Evolutionary conservation across 2,329 filamentous ascomycete species (phyloP), one percentile per base, ranked within the genome.

Genomic region (Epichloe sylvatica): DNA sequence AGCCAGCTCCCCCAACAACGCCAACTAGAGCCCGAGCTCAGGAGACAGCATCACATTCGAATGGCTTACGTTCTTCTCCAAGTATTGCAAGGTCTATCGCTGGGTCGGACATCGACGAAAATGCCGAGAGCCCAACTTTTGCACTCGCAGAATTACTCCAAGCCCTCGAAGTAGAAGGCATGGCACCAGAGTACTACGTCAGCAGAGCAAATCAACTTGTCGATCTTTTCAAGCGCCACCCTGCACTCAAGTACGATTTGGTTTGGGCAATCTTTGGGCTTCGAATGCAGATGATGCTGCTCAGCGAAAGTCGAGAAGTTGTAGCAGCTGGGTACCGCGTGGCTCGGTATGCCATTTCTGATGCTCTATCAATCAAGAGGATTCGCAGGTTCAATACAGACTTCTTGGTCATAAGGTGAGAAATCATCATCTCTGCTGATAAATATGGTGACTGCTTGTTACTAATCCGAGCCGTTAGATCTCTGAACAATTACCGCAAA

Each of bases 251-350:
- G 63, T 96, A 97, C 64, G 94, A 98, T 65, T 71, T 98, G 45
- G 90, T 88, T 1, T 98, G 92, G 92, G 86, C 89, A 4, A 83
- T 94, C 1, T 98, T 98, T 66, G 92, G 94, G 2, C 69, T 94
- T 45, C 80, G 92, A 41, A 90, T 97, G 72, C 92, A 98, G 67
- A 83, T 87, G 57, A 94, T 98, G 87, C 81, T 98, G 21, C 72
- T 98, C 50, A 96, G 91, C 62, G 91, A 96, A 57, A 96, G 86
- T 64, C 81, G 91, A 56, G 94, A 98, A 69, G 91, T 97, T 11
- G 88, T 95, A 23, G 92, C 92, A 25, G 88, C 92, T 41, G 92
- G 88, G 1, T 98, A 97, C 66, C 79, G 92, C 54, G 84, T 97
- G 67, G 90, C 89, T 52, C 80, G 92, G 64, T 94, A 97, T 67